A percentile compares a stretch with the other conserved stretches of the same genome.
These are phyloP conservation scores for Populus hybrid DNA, from an alignment of 441 rosid species.

Conservation along the genomic window DNA sequence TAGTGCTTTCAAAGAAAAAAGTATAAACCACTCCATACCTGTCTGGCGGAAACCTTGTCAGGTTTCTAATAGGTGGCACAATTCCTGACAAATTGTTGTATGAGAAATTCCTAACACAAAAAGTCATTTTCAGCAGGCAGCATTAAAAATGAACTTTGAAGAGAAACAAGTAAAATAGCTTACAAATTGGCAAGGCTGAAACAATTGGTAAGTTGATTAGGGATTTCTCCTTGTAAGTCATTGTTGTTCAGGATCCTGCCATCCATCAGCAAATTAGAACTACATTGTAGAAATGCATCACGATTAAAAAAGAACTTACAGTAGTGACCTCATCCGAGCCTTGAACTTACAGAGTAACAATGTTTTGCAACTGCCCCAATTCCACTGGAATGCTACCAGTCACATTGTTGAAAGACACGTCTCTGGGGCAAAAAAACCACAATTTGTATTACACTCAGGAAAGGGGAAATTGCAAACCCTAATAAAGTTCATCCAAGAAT, in stretches of 20 bases:
- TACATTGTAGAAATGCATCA: background rate
- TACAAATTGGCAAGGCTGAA: slow-evolving; percentile 70
- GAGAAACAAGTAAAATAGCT: slow-evolving; percentile 10
- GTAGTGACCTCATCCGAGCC: background rate
- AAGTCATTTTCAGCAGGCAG: background rate
- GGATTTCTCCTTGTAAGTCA: slow-evolving; percentile 67
- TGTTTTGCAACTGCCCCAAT: slow-evolving; percentile 79
- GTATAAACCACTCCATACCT: slow-evolving; percentile 39
- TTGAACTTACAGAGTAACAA: slow-evolving; percentile 63
- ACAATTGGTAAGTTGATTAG: slow-evolving; percentile 65
- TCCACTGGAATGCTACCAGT: slow-evolving; percentile 69
- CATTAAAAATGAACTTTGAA: background rate
- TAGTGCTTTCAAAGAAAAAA: background rate
- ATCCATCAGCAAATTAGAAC: background rate
- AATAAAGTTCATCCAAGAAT: background rate
- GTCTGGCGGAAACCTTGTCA: slow-evolving; percentile 57
- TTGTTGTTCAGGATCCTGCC: slow-evolving; percentile 76
- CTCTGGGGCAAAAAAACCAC: slow-evolving; percentile 31
- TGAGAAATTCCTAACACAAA: slow-evolving; percentile 63
- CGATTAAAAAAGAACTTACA: no score
- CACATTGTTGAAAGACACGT: slow-evolving; percentile 68
- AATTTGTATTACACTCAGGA: no score
- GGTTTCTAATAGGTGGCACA: slow-evolving; percentile 59
- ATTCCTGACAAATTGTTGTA: slow-evolving; percentile 84
- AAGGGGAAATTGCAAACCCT: background rate